Percentiles rank a stretch among this genome's conserved stretches.
Evolutionary conservation across 2,329 filamentous ascomycete genomes (phyloP).

Genomic region (Diaporthe sp.): DNA sequence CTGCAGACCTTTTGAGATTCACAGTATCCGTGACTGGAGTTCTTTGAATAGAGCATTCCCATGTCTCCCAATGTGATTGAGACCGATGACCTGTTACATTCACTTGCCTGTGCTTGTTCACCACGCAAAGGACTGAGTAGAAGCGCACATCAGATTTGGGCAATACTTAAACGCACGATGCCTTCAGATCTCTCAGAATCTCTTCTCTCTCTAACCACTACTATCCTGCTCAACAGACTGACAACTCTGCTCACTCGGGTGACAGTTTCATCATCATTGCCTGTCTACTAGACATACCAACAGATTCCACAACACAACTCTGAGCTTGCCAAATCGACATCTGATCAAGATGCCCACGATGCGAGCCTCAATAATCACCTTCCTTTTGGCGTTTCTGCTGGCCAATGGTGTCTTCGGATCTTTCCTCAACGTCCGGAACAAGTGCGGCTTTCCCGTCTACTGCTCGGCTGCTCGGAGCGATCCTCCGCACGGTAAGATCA

Average conservation of each 20-base stretch:
- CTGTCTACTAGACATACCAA: background rate
- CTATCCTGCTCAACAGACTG: background rate
- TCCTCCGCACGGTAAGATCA: background rate
- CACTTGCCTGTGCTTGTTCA: background rate
- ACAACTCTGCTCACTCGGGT: background rate
- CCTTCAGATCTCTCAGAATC: background rate
- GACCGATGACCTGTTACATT: background rate
- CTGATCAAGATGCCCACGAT: background rate
- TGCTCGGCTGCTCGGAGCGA: slow-evolving; percentile 14
- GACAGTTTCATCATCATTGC: background rate
- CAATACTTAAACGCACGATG: background rate
- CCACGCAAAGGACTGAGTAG: background rate
- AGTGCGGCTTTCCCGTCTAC: slow-evolving; percentile 11
- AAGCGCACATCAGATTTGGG: background rate
- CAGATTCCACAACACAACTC: background rate
- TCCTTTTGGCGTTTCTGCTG: background rate
- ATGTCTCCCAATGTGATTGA: background rate
- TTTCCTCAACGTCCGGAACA: slow-evolving; percentile 17
- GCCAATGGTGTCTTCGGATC: background rate
- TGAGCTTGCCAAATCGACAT: background rate
- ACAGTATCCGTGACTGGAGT: too few relatives aligned
- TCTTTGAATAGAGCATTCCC: background rate
- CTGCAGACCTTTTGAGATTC: background rate
- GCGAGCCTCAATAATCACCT: background rate
- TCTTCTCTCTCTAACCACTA: too few relatives aligned